These are phyloP conservation scores for Cladophialophora chaetospira DNA, from an alignment of 2,329 filamentous ascomycete species.

Conservation along the genomic window DNA sequence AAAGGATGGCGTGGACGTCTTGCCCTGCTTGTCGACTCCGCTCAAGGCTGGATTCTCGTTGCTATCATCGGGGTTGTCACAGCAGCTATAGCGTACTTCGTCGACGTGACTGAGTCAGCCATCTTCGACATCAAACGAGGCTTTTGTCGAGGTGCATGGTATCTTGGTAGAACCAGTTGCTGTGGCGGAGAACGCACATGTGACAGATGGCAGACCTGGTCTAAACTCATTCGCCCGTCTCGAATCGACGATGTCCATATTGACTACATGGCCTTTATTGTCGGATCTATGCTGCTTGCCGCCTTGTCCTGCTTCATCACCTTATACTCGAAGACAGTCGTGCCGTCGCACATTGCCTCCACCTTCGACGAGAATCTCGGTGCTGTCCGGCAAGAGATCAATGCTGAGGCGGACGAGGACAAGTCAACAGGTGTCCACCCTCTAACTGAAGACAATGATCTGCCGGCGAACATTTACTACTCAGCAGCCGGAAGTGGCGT, in stretches of 20 bases:
- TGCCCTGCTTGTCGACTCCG: conserved; percentile 75
- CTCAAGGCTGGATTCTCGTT: conserved; percentile 92
- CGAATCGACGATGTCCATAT: conserved; percentile 58
- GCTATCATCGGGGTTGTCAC: conserved; percentile 86
- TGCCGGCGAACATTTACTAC: conserved; percentile 69
- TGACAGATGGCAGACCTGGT: conserved; percentile 65
- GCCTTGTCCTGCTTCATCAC: conserved; percentile 76
- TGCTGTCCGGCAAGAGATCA: conserved; percentile 50
- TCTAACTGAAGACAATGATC: conserved; percentile 39
- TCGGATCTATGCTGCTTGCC: conserved; percentile 70
- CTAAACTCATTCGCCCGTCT: conserved; percentile 61
- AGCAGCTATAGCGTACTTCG: conserved; percentile 81
- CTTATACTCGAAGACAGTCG: conserved; percentile 86
- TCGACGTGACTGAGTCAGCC: conserved; percentile 81
- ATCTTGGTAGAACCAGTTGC: conserved; percentile 69
- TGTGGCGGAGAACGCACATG: conserved; percentile 60
- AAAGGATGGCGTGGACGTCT: conserved; percentile 84
- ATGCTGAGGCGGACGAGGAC: conserved; percentile 50
- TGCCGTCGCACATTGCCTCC: conserved; percentile 76
- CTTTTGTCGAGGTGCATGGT: conserved; percentile 74
- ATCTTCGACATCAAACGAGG: conserved; percentile 92
- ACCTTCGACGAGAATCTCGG: conserved; percentile 92
- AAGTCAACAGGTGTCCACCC: conserved; percentile 42
- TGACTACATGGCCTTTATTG: conserved; percentile 76
- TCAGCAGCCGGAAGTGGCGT: conserved; percentile 95